Base-by-base conservation (phyloP, 2,329 filamentous ascomycete genomes). In the Penicillium rolfsii region DNA sequence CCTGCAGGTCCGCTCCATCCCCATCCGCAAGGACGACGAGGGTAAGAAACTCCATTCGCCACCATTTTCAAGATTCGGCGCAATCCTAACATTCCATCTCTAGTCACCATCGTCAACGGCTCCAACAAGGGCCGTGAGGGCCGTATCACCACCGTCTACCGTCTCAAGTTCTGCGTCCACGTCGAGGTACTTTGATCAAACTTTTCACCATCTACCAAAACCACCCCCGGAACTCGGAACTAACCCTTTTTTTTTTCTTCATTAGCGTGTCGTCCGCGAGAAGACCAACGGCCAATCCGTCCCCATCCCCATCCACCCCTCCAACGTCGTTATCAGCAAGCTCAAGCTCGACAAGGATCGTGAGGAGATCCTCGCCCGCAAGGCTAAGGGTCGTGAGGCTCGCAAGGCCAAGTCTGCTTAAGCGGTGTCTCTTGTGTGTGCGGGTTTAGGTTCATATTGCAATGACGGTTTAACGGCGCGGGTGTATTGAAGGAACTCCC, bases 321-420 rank as follows among this genome's bases (percentile, higher is more conserved):
- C 91, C 84, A 98, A 98, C 84, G 92, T 97, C 73, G 89, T 97
- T 85, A 91, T 99, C 86, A 97, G 90, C 85, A 97, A 97, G 89
- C 88, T 98, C 82, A 97, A 98, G 91, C 87, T 97, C 84, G 79
- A 83, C 70, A 83, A 82, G 76, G 80, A 82, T 71, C 77, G 80
- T 67, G 80, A 83, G 74, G 74, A 76, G 64, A 79, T 82, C 64
- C 73, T 82, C 52, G 78, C 79, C 70, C 77, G 81, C 67, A 70
- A 77, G 68, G 83, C 83, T 80, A 55, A 55, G 53, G 52, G 52
- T 30, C 52, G 52, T 54, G 52, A 45, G 52, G 52, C 52, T 43
- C 52, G 52, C 52, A 45, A 45, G 52, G 43, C 43, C 52, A 93
- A 93, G 85, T 73, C 71, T 52, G 82, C 81, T 83, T 89, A 89